These are phyloP conservation scores for Boletus rubropictus DNA, from an alignment of 768 basidiomycete genomes.

Conservation along the genomic window DNA sequence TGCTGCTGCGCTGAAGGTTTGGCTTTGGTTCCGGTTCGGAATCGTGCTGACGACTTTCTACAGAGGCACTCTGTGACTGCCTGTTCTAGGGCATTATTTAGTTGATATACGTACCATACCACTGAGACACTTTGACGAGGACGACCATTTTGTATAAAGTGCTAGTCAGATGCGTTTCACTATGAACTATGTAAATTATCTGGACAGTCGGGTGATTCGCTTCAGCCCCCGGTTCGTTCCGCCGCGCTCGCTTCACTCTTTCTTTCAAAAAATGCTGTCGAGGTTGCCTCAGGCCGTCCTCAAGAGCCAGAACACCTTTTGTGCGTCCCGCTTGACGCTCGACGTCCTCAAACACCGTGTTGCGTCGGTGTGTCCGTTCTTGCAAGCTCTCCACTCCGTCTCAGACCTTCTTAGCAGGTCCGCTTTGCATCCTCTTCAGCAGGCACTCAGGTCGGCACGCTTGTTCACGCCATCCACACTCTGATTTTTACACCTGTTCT, in stretches of 20 bases:
- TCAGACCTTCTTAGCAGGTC: conserved; percentile 38
- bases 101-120: conserved; percentile 16
- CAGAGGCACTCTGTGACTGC: conserved; percentile 70
- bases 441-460: conserved; percentile 54
- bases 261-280: conserved; percentile 69
- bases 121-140: conserved; percentile 8
- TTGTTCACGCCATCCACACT: background rate
- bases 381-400: conserved; percentile 10
- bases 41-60: conserved; percentile 13
- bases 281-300: conserved; percentile 74
- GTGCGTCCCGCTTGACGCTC: conserved; percentile 41
- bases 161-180: conserved; percentile 11
- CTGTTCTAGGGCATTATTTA: conserved; percentile 38
- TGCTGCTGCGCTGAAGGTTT: conserved; percentile 50
- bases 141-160: conserved; percentile 17
- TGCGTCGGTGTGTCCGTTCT: conserved; percentile 40
- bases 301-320: conserved; percentile 47
- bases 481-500: conserved; percentile 1
- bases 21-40: conserved; percentile 23
- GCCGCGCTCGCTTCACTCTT: conserved; percentile 38
- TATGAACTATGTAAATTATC: conserved; percentile 29
- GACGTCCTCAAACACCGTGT: conserved; percentile 41
- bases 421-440: conserved; percentile 67
- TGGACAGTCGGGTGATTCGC: conserved; percentile 12
- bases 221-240: conserved; percentile 47